phyloP scores from a whole-genome alignment of 2,329 filamentous ascomycete species.

The Penicillium sp. region DNA sequence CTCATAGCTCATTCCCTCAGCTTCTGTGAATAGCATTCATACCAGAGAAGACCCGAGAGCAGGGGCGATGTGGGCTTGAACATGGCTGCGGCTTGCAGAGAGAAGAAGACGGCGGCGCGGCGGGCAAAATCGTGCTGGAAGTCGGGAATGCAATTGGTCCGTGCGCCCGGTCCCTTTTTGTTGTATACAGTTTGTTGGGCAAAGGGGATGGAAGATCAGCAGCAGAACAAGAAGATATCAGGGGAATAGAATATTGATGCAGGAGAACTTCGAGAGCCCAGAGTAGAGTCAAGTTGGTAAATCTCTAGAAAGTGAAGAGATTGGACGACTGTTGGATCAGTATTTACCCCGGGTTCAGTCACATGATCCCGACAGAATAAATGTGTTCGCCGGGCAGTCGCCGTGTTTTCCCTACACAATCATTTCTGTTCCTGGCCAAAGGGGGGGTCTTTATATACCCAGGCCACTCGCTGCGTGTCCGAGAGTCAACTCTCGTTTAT shows the following conservation, averaged over 20 bases:
- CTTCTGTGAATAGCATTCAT: conserved; percentile 33
- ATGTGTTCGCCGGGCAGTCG: conserved; percentile 26
- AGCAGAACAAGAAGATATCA: neutral
- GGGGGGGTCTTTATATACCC: conserved; percentile 16
- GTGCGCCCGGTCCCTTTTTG: conserved; percentile 22
- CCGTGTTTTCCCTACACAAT: conserved; percentile 14
- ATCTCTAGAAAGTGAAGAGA: neutral
- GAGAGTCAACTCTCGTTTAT: conserved; percentile 28
- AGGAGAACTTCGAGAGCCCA: neutral
- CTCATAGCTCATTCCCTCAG: neutral
- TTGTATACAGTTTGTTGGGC: conserved; percentile 7
- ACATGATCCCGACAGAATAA: conserved; percentile 31
- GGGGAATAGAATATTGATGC: neutral
- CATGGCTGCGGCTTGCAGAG: conserved; percentile 61
- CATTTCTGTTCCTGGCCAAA: conserved; percentile 10
- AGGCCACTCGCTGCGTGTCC: conserved; percentile 15
- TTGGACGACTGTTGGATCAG: neutral
- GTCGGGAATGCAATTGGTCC: conserved; percentile 33
- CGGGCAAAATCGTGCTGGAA: conserved; percentile 34
- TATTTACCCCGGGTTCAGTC: conserved; percentile 29
- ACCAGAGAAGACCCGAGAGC: conserved; percentile 83
- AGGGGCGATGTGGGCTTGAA: conserved; percentile 81
- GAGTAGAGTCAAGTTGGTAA: neutral
- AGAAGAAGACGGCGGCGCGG: conserved; percentile 17
- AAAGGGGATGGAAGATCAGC: neutral